Evolutionary conservation across 2,329 filamentous ascomycete species (phyloP).

Genomic region (Nemania bipapillata): DNA sequence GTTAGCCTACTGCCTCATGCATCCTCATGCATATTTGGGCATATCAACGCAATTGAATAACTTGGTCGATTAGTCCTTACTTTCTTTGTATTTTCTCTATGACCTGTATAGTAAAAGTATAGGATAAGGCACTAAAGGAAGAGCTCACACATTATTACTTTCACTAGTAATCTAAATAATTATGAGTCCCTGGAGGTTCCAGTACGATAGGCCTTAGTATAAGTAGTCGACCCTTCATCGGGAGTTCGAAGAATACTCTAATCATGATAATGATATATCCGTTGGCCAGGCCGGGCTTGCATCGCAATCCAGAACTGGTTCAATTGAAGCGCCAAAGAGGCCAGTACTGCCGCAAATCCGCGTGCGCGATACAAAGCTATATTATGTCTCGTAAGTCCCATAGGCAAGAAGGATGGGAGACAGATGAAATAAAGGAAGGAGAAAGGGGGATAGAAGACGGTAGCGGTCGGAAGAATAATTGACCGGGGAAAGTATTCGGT

Average conservation of each 20-base stretch:
- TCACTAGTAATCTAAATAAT: neutral
- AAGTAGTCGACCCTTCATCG: neutral
- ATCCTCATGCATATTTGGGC: conserved; percentile 6
- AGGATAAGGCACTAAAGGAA: neutral
- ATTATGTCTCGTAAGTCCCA: no score
- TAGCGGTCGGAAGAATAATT: neutral
- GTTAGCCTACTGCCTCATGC: neutral
- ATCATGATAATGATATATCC: neutral
- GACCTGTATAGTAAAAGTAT: neutral
- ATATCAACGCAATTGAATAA: neutral
- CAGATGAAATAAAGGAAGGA: neutral
- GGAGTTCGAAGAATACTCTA: neutral
- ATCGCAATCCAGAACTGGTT: neutral
- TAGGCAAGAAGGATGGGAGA: no score
- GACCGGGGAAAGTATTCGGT: neutral
- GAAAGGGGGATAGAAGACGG: neutral
- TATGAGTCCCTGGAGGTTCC: neutral
- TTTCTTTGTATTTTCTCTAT: no score
- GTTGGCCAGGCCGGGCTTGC: neutral
- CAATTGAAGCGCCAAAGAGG: no score
- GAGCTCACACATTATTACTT: neutral
- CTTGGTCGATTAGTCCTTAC: neutral
- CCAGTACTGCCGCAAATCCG: no score
- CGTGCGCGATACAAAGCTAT: no score
- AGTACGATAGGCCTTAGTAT: neutral